These are phyloP conservation scores for Tuber brumale DNA, from an alignment of 495 filamentous ascomycete species.

Conservation along the genomic window DNA sequence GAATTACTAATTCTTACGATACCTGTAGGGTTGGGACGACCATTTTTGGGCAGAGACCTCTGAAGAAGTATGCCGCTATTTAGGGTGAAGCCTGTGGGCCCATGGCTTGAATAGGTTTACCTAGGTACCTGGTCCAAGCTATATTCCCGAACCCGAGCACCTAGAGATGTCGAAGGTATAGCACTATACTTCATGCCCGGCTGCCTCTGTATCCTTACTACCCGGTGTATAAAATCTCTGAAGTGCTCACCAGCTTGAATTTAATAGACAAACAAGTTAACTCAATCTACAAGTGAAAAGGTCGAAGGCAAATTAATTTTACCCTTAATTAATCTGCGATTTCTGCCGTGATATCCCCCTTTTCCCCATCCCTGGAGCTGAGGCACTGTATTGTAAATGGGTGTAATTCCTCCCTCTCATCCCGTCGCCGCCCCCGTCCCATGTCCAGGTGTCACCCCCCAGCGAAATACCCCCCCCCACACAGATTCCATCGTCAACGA, in stretches of 20 bases:
- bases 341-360: background rate
- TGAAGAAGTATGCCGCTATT: constrained; percentile 47
- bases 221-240: background rate
- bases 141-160: background rate
- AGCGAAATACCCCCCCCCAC: background rate
- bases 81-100: background rate
- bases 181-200: background rate
- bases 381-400: background rate
- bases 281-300: background rate
- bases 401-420: background rate
- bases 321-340: background rate
- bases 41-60: constrained; percentile 78
- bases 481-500: background rate
- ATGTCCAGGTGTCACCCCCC: background rate
- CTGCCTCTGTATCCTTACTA: background rate
- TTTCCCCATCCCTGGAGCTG: background rate
- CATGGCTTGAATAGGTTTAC: background rate
- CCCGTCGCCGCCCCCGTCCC: background rate
- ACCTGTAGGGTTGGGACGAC: constrained; percentile 69
- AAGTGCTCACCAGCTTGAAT: background rate
- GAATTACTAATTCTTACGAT: background rate
- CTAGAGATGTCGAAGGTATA: background rate
- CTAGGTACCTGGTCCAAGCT: background rate
- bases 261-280: background rate
- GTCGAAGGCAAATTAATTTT: background rate